Conservation (phyloP, 1,284 basidiomycete species). For the Melampsora americana region DNA sequence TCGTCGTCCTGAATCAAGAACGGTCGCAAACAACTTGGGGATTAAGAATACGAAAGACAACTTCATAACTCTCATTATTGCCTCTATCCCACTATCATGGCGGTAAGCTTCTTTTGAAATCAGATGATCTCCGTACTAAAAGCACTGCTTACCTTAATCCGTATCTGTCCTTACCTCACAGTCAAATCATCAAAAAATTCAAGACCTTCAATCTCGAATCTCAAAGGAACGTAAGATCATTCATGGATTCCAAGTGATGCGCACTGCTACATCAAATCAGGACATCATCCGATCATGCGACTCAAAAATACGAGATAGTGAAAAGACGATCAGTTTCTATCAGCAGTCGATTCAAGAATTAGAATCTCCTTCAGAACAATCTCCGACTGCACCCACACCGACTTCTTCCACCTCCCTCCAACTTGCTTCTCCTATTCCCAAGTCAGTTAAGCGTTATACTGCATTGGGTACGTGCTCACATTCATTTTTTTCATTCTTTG, state of each 20-base stretch:
- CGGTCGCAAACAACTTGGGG: too few relatives aligned
- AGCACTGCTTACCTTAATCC: too few relatives aligned
- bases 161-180: too few relatives aligned
- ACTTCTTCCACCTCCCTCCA: constrained; percentile 12
- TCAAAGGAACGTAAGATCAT: too few relatives aligned
- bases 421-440: constrained; percentile 23
- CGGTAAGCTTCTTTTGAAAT: too few relatives aligned
- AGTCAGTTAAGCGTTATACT: constrained; percentile 47
- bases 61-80: too few relatives aligned
- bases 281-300: constrained; percentile 72
- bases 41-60: too few relatives aligned
- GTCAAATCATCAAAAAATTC: too few relatives aligned
- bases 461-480: constrained; percentile 48
- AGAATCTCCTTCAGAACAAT: constrained; percentile 65
- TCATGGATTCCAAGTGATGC: constrained; percentile 74
- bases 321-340: constrained; percentile 80
- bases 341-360: constrained; percentile 79
- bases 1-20: too few relatives aligned
- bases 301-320: constrained; percentile 80
- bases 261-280: constrained; percentile 76
- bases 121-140: too few relatives aligned
- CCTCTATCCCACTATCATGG: too few relatives aligned
- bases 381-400: constrained; percentile 56
- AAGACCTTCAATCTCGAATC: too few relatives aligned
- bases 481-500: constrained; percentile 14